Evolutionary conservation across 768 basidiomycete genomes (phyloP), one percentile per base, ranked within the genome.

Genomic region (Trichaptum fuscoviolaceum): DNA sequence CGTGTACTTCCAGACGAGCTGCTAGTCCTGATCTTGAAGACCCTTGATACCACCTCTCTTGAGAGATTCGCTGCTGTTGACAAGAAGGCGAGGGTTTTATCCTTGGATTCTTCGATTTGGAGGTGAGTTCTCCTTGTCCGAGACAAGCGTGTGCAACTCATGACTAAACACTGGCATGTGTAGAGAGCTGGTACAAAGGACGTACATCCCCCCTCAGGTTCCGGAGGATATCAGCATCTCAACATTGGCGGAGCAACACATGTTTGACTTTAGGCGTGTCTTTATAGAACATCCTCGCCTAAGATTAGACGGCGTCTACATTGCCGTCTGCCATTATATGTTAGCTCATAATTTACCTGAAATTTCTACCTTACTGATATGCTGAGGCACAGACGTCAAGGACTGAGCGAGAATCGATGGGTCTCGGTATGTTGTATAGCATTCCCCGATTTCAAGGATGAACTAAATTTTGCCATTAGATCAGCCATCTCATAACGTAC

Each of bases 321-420:
- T 97, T 63, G 89, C 93, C 24, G 90, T 92, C 23, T 96, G 94
- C 72, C 94, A 95, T 75, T 96, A 93, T 70, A 80, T 89, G 91
- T 92, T 75, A 68, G 87, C 76, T 63, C 65, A 30, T n/a, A n/a
- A 65, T 23, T 26, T 17, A 62, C 25, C 52, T 9, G n/a, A 18
- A 62, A 60, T 57, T 42, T 58, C 34, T 58, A 26, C 17, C 52
- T 23, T 12, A 52, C 18, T 27, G 18, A 23, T 61, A 58, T 34
- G 25, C 12, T 30, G n/a, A 27, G 30, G 3, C 15, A 9, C 66
- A 92, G 87, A 58, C 90, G 92, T 23, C 81, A 82, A 8, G 95
- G 95, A 26, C 77, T 89, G 30, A 87, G 91, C 69, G 95, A 97
- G 70, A 91, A 91, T 68, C 82, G 85, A 2, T 96, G 95, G 95